These are phyloP conservation scores for Leishmania mexicana DNA, from an alignment of 208 protist genomes.

Conservation along the genomic window DNA sequence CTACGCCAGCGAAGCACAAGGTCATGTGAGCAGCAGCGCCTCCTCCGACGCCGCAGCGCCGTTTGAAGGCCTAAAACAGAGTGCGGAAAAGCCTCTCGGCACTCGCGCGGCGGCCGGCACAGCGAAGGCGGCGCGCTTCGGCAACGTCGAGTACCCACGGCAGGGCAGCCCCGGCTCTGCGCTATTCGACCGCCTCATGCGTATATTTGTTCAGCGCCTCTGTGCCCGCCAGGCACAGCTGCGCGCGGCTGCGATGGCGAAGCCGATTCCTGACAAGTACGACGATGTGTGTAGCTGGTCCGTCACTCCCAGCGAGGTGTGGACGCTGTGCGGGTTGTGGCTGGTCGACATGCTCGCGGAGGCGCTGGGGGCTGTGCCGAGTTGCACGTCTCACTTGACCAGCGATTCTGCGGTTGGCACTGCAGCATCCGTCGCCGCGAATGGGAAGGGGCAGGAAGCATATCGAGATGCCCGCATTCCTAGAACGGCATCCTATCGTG, in stretches of 20 bases:
- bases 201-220: conserved; percentile 44
- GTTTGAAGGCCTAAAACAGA: background rate
- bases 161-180: conserved; percentile 16
- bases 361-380: conserved; percentile 25
- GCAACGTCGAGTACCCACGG: conserved; percentile 62
- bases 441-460: background rate
- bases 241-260: conserved; percentile 8
- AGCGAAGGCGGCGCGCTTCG: conserved; percentile 38
- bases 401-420: background rate
- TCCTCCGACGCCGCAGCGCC: background rate
- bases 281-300: conserved; percentile 63
- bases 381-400: conserved; percentile 1
- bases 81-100: background rate
- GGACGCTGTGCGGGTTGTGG: conserved; percentile 72
- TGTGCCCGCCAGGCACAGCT: conserved; percentile 36
- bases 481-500: background rate
- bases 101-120: background rate
- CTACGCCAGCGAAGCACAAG: conserved; percentile 46
- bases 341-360: conserved; percentile 64
- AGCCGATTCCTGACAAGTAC: conserved; percentile 27
- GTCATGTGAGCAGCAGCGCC: background rate
- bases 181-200: conserved; percentile 70
- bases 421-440: background rate
- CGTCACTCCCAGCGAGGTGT: conserved; percentile 73
- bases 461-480: background rate